phyloP scores from a whole-genome alignment of 2,329 filamentous ascomycete species.

The Ophiostoma perfectum region DNA sequence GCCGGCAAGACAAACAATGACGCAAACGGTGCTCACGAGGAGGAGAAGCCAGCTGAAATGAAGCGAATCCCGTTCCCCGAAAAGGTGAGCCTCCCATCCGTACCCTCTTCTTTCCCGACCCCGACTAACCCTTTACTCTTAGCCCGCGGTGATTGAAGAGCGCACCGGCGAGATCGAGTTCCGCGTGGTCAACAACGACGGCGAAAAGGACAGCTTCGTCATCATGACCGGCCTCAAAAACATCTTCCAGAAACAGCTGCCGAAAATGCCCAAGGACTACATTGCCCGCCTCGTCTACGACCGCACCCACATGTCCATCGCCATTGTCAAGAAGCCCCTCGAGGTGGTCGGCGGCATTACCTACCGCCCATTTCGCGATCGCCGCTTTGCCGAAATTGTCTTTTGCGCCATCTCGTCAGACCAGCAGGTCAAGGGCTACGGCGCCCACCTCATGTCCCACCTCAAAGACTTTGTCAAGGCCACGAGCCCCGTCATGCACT shows the following conservation, averaged over 20 bases:
- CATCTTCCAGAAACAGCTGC: constrained; percentile 96
- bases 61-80: constrained; percentile 81
- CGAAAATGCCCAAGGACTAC: constrained; percentile 99
- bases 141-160: constrained; percentile 86
- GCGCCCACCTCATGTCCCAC: constrained; percentile 95
- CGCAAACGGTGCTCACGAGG: background rate
- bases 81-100: constrained; percentile 53
- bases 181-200: constrained; percentile 95
- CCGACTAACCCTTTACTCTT: background rate
- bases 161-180: constrained; percentile 93
- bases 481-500: constrained; percentile 95
- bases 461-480: constrained; percentile 98
- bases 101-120: background rate
- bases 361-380: constrained; percentile 86
- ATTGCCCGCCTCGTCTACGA: constrained; percentile 97
- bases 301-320: constrained; percentile 90
- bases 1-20: background rate
- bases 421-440: constrained; percentile 98
- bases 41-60: constrained; percentile 31
- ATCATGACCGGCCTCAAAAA: constrained; percentile 94
- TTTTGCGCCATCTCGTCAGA: constrained; percentile 97
- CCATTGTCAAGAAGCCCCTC: constrained; percentile 92
- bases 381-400: constrained; percentile 94
- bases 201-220: constrained; percentile 78
- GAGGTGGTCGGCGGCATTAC: constrained; percentile 97